These are phyloP conservation scores for Neurospora tetrasperma DNA, from an alignment of 495 filamentous ascomycete genomes.

Conservation along the genomic window DNA sequence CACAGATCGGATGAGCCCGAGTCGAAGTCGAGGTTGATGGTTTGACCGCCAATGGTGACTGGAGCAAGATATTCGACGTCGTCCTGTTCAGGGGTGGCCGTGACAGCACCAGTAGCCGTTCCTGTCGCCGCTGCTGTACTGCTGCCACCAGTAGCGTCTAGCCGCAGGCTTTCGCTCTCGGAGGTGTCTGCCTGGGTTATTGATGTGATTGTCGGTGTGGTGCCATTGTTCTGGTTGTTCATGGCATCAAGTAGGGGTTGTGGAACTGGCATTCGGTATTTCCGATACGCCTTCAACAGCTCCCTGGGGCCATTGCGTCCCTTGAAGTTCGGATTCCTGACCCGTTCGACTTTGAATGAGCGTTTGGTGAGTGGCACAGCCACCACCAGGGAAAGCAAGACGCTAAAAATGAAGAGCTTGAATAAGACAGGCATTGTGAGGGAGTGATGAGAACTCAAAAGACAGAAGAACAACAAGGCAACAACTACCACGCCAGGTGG, in stretches of 20 bases:
- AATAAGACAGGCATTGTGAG: slow-evolving; percentile 26
- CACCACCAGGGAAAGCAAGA: slow-evolving; percentile 17
- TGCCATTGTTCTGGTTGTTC: slow-evolving; percentile 12
- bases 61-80: slow-evolving; percentile 63
- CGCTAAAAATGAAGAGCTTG: slow-evolving; percentile 25
- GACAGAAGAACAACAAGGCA: slow-evolving; percentile 9
- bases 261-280: slow-evolving; percentile 47
- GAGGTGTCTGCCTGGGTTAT: background rate
- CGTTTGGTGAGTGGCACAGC: slow-evolving; percentile 34
- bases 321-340: slow-evolving; percentile 42
- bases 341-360: slow-evolving; percentile 50
- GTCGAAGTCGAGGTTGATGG: slow-evolving; percentile 68
- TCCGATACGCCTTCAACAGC: slow-evolving; percentile 52
- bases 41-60: slow-evolving; percentile 64
- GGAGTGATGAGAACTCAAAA: slow-evolving; percentile 26
- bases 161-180: slow-evolving; percentile 13
- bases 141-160: background rate
- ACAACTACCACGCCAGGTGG: slow-evolving; percentile 16
- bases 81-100: slow-evolving; percentile 48
- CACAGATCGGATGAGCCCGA: slow-evolving; percentile 78
- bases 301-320: slow-evolving; percentile 44
- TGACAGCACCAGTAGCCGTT: slow-evolving; percentile 38
- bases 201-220: background rate
- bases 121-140: background rate
- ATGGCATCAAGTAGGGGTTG: slow-evolving; percentile 29